Conservation (phyloP, 176 grass and related monocot species). For the barley (Hordeum vulgare) region DNA sequence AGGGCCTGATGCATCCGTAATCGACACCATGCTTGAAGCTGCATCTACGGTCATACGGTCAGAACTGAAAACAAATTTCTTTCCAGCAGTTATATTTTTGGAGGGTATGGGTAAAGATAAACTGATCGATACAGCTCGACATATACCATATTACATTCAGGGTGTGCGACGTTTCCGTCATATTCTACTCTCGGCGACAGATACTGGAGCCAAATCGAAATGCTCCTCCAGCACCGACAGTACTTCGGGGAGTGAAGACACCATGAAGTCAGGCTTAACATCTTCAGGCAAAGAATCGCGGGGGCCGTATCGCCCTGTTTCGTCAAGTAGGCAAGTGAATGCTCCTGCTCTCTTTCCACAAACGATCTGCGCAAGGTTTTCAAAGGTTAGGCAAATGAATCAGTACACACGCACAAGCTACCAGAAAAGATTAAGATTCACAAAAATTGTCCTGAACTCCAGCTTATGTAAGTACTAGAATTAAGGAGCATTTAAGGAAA, state of each 20-base stretch:
- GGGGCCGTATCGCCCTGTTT: conserved; percentile 55
- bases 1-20: no score
- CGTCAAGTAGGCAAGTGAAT: conserved; percentile 91
- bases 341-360: conserved; percentile 88
- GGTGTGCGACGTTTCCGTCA: conserved; percentile 16
- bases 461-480: background rate
- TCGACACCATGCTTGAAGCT: no score
- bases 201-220: conserved; percentile 48
- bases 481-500: background rate
- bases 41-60: no score
- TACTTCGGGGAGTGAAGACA: conserved; percentile 65
- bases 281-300: conserved; percentile 47
- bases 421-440: background rate
- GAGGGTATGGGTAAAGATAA: no score
- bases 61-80: no score
- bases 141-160: conserved; percentile 13
- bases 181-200: conserved; percentile 27
- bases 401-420: background rate
- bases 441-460: background rate
- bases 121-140: background rate
- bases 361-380: conserved; percentile 38
- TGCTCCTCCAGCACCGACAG: conserved; percentile 46
- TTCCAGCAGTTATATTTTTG: no score
- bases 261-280: conserved; percentile 71
- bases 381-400: background rate